phyloP scores from a whole-genome alignment of 352 stramenopile species.

The Saprolegnia parasitica region DNA sequence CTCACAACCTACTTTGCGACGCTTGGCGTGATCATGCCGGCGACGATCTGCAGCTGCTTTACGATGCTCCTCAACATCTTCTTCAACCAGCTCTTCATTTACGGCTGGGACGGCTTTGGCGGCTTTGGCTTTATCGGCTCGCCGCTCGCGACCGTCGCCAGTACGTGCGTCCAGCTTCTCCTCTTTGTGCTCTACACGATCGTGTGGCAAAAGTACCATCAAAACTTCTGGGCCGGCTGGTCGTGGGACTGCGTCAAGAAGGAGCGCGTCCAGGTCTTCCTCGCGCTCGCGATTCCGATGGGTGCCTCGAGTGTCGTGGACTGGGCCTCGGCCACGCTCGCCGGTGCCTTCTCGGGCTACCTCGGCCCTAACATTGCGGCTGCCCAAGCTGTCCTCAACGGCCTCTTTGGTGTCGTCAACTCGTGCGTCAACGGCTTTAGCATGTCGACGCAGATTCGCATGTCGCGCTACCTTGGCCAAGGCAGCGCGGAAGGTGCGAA shows the following conservation, averaged over 20 bases:
- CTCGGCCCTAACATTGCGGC: slow-evolving; percentile 46
- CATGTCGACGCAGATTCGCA: slow-evolving; percentile 46
- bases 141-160: slow-evolving; percentile 43
- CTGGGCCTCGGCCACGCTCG: slow-evolving; percentile 43
- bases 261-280: slow-evolving; percentile 46
- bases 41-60: slow-evolving; percentile 39
- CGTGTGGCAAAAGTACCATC: slow-evolving; percentile 46
- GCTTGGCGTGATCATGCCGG: slow-evolving; percentile 44
- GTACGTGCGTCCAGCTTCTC: slow-evolving; percentile 43
- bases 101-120: slow-evolving; percentile 35
- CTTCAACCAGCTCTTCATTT: slow-evolving; percentile 48
- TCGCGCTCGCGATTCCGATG: slow-evolving; percentile 48
- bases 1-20: slow-evolving; percentile 42
- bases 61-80: slow-evolving; percentile 41
- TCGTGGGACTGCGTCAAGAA: slow-evolving; percentile 36
- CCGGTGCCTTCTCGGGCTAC: slow-evolving; percentile 43
- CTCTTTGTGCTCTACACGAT: slow-evolving; percentile 48
- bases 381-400: slow-evolving; percentile 41
- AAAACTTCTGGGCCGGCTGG: slow-evolving; percentile 49
- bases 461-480: slow-evolving; percentile 48
- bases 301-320: slow-evolving; percentile 46
- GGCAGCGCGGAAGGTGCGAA: slow-evolving; percentile 42
- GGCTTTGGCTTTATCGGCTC: slow-evolving; percentile 43
- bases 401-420: slow-evolving; percentile 46
- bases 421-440: slow-evolving; percentile 46